Evolutionary conservation across 2,329 filamentous ascomycete genomes (phyloP).

Genomic region (Xylaria sp.): DNA sequence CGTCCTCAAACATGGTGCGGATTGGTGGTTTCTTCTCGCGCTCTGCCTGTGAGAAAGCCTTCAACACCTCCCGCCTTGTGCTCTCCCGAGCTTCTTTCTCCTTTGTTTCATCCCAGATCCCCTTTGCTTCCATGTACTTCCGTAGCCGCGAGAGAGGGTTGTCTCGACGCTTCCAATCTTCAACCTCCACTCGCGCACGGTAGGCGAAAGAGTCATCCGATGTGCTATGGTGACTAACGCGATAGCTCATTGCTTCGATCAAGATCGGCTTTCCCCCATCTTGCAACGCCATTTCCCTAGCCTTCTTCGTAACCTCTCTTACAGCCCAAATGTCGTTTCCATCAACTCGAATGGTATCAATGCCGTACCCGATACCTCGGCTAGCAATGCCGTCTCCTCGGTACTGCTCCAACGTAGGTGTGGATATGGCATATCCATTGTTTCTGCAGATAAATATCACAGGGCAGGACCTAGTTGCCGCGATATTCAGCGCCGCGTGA

Average conservation of each 20-base stretch:
- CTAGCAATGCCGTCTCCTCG: conserved; percentile 91
- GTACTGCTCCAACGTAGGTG: conserved; percentile 90
- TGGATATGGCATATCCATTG: conserved; percentile 92
- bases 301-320: conserved; percentile 79
- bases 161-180: conserved; percentile 92
- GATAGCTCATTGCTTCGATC: conserved; percentile 97
- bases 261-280: conserved; percentile 85
- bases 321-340: conserved; percentile 96
- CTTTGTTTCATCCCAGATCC: conserved; percentile 84
- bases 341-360: conserved; percentile 90
- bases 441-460: conserved; percentile 92
- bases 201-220: conserved; percentile 98
- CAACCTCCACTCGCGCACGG: conserved; percentile 90
- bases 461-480: conserved; percentile 86
- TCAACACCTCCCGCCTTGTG: conserved; percentile 79
- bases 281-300: conserved; percentile 80
- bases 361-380: conserved; percentile 89
- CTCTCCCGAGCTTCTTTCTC: conserved; percentile 77
- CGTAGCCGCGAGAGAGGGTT: conserved; percentile 87
- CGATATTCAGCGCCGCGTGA: conserved; percentile 90
- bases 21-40: conserved; percentile 82
- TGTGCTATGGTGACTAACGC: conserved; percentile 97
- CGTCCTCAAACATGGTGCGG: conserved; percentile 80
- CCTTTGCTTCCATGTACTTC: conserved; percentile 89
- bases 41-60: conserved; percentile 86